These are phyloP conservation scores for Aspergillus fructus DNA, from an alignment of 2,329 filamentous ascomycete genomes.

Conservation along the genomic window DNA sequence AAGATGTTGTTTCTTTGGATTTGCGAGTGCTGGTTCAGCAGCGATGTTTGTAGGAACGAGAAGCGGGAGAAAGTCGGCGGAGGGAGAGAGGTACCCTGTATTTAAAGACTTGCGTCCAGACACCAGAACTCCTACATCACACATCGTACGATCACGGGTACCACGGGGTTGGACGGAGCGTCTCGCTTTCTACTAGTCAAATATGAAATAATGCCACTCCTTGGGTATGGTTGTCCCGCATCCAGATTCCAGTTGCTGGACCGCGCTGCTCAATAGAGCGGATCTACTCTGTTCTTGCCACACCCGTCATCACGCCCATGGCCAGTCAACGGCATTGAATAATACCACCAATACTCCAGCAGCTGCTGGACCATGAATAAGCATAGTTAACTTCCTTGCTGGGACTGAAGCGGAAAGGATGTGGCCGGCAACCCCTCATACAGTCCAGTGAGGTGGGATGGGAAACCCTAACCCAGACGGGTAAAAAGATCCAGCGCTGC, in stretches of 20 bases:
- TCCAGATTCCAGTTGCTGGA: too few species aligned
- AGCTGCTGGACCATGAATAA: neutral
- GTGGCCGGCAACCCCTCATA: neutral
- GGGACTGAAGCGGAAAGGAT: neutral
- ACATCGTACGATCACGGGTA: neutral
- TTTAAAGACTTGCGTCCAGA: neutral
- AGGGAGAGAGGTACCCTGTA: neutral
- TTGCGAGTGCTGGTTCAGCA: neutral
- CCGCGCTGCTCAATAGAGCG: neutral
- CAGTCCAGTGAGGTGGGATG: neutral
- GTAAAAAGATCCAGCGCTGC: constrained; percentile 20
- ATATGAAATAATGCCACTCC: neutral
- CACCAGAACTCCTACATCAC: too few species aligned
- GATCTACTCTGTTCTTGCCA: too few species aligned
- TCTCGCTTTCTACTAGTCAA: neutral
- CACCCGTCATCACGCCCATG: neutral
- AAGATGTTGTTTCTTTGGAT: constrained; percentile 9
- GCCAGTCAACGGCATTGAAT: neutral
- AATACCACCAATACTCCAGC: neutral
- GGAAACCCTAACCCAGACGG: constrained; percentile 21
- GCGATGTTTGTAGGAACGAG: neutral
- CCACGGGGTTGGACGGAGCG: neutral
- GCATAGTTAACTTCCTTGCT: neutral
- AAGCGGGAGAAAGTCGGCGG: neutral
- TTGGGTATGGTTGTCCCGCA: too few species aligned